Evolutionary conservation across 139 green algal genomes (phyloP), one percentile per base, ranked within the genome.

Genomic region (Asterochloris erici): DNA sequence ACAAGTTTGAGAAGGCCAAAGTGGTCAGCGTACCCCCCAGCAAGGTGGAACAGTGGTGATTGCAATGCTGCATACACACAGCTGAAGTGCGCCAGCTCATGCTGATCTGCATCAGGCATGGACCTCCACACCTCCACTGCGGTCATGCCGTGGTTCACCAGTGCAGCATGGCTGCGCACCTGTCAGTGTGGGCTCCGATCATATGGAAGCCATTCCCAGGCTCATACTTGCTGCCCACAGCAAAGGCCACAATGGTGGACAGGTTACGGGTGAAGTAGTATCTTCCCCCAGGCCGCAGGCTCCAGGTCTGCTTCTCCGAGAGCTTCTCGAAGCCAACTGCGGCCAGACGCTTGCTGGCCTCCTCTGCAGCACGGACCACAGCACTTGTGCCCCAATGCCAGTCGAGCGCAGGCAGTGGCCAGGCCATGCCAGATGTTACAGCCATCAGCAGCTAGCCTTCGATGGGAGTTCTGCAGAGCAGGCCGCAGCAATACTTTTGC

Each of bases 241-340:
- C 91, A 86, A 99, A 99, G 0, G 96, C 96, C 13, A 98, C 95
- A 29, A 99, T 88, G 19, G 95, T 96, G 79, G 92, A 96, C 73
- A 91, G 88, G 88, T 98, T 98, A 78, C 96, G 91, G 2, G 95
- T 98, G 87, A 98, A 98, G 83, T 95, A 99, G 86, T 99, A 99
- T 81, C 94, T 94, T 26, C 89, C 85, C 21, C 85, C 90, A 23
- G 80, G 80, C 78, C 87, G 63, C 26, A 96, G 78, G 15, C 90
- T 70, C 95, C 95, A 98, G 0, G 77, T 78, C 14, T 93, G 85
- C 47, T 89, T 88, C 85, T 98, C 95, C 15, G 83, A 89, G 13
- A 98, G 85, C 80, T 94, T 90, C 71, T 88, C 74, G 82, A 92
- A 98, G 26, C 94, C 93, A 14, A 91, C 92, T 0, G 86, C 86